Evolutionary conservation across 192 early-diverging fungal genomes (phyloP).

Genomic region (Coemansia sp.): DNA sequence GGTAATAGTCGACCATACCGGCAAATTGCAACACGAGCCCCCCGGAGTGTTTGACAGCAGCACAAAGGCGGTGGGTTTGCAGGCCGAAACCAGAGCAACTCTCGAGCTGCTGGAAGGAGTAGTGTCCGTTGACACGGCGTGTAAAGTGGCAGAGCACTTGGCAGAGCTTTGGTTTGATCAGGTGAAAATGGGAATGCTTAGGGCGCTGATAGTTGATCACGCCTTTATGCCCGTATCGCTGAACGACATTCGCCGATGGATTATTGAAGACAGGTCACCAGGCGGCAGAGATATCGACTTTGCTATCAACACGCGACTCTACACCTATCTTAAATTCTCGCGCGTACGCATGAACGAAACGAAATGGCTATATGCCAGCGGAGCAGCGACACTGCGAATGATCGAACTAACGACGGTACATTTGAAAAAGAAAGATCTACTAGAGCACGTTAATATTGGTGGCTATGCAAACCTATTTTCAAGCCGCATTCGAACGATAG

Average conservation of each 20-base stretch:
- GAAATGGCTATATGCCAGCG: constrained; percentile 49
- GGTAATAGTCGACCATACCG: constrained; percentile 15
- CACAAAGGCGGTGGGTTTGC: neutral
- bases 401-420: constrained; percentile 18
- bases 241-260: constrained; percentile 38
- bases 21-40: constrained; percentile 4
- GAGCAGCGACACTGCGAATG: constrained; percentile 25
- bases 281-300: constrained; percentile 31
- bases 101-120: constrained; percentile 5
- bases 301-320: constrained; percentile 29
- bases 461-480: neutral
- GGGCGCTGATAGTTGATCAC: constrained; percentile 32
- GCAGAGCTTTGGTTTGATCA: constrained; percentile 34
- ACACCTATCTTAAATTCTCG: constrained; percentile 34
- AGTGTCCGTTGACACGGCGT: constrained; percentile 10
- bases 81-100: neutral
- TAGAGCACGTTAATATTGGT: constrained; percentile 20
- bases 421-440: constrained; percentile 1
- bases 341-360: constrained; percentile 32
- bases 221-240: constrained; percentile 31
- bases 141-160: constrained; percentile 26
- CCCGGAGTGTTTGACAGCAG: constrained; percentile 2
- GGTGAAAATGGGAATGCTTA: constrained; percentile 14
- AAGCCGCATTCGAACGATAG: neutral
- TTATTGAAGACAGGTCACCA: constrained; percentile 36